Evolutionary conservation across 2,329 filamentous ascomycete genomes (phyloP), one percentile per base, ranked within the genome.

Genomic region (Thermoascus crustaceus): DNA sequence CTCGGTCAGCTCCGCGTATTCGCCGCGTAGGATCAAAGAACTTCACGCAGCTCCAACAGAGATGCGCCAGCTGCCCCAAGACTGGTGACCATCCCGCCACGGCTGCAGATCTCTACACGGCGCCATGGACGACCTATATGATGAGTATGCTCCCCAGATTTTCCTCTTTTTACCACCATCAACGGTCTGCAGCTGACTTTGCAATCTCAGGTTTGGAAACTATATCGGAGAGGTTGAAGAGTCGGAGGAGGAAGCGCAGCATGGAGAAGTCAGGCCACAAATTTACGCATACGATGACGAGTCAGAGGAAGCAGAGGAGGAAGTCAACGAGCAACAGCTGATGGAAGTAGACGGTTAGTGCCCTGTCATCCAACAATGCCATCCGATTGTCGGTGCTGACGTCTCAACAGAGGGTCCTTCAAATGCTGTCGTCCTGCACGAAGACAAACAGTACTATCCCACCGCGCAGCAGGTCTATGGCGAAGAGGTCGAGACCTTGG

Each of bases 361-460:
- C 11, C 30, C 26, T 19, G 32, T 36, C n/a, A 5, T n/a, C 21
- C 21, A n/a, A n/a, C n/a, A n/a, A n/a, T n/a, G n/a, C n/a, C n/a
- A 31, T 13, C 17, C 25, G 7, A 21, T 30, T 25, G 24, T 18
- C 11, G 9, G n/a, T n/a, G 16, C 17, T 32, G 18, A 25, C 11
- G 16, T 2, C 10, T 32, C 20, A 29, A 11, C 86, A 60, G 82
- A 88, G 32, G 87, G 84, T 9, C 85, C 89, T 3, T 95, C 88
- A 4, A 98, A 96, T 61, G 89, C 91, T 34, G 87, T 98, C n/a
- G 76, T 98, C 39, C 75, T 98, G 30, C 91, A 98, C 66, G 91
- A 98, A 71, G 91, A 98, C 67, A 98, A 98, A 63, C 91, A 96
- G 60, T 98, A 98, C 64, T 98, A 98, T 58, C 91, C 91, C 19